Percentiles rank a stretch among this genome's conserved stretches.
phyloP scores from a whole-genome alignment of 768 basidiomycete genomes.

The Mycena chlorophos region DNA sequence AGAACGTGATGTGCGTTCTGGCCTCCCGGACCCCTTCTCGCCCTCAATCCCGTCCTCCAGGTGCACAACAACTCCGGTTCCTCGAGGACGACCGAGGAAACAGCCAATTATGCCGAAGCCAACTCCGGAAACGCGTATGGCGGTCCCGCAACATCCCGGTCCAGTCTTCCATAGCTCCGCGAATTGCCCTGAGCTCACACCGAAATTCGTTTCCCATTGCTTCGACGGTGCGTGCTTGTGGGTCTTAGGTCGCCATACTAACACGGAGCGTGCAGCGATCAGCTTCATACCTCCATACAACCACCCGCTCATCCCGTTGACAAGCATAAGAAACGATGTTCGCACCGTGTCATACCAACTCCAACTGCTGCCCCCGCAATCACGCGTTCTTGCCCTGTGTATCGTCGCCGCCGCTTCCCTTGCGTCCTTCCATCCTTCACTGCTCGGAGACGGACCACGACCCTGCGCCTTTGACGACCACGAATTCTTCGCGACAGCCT shows the following conservation, averaged over 20 bases:
- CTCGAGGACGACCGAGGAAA: neutral
- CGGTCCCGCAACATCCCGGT: neutral
- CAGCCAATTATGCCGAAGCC: neutral
- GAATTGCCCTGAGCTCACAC: neutral
- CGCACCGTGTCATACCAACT: neutral
- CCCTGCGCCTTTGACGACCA: neutral
- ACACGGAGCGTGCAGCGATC: neutral
- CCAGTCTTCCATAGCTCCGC: neutral
- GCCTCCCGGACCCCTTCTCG: neutral
- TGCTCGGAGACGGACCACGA: neutral
- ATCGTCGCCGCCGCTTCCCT: neutral
- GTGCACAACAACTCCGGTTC: neutral
- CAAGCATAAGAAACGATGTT: neutral
- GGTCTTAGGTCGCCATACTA: neutral
- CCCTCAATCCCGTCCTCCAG: neutral
- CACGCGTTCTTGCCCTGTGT: slow-evolving; percentile 1
- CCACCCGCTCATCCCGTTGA: neutral
- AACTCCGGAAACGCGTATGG: neutral
- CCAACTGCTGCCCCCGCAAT: neutral
- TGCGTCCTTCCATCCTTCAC: neutral
- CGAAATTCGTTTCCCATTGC: neutral
- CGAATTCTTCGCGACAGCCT: neutral
- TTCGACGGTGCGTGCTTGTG: neutral
- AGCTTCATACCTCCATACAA: neutral
- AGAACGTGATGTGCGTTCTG: neutral